Evolutionary conservation across 1,284 basidiomycete genomes (phyloP).

Genomic region (Exsudoporus floridanus): DNA sequence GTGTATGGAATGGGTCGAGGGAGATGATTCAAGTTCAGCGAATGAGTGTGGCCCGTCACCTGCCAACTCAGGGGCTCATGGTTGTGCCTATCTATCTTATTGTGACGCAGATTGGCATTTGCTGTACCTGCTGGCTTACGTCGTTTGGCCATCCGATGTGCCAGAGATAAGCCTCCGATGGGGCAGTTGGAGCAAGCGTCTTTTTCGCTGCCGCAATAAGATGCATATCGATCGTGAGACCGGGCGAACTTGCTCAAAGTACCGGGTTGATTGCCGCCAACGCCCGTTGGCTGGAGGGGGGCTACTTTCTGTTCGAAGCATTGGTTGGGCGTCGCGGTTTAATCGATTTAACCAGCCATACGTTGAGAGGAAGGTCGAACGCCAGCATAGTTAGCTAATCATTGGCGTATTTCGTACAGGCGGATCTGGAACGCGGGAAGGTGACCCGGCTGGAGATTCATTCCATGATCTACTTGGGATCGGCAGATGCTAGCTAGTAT

Average conservation of each 20-base stretch:
- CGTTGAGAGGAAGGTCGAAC: background rate
- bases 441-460: background rate
- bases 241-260: background rate
- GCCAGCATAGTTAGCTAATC: background rate
- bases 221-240: constrained; percentile 2
- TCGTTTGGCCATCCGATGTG: constrained; percentile 10
- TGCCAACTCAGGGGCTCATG: background rate
- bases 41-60: background rate
- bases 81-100: constrained; percentile 13
- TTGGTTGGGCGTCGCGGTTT: background rate
- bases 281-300: background rate
- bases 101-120: background rate
- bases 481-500: background rate
- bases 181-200: background rate
- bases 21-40: background rate
- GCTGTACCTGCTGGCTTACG: constrained; percentile 8
- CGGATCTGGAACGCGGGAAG: constrained; percentile 7
- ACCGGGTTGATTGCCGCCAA: too few relatives aligned
- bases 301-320: background rate
- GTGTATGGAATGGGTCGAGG: too few relatives aligned
- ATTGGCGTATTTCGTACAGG: background rate
- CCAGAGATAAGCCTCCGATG: constrained; percentile 6
- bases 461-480: constrained; percentile 3
- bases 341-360: background rate
- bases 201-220: background rate